phyloP scores from a whole-genome alignment of 345 rosid species.

The Rubroshorea leprosula region DNA sequence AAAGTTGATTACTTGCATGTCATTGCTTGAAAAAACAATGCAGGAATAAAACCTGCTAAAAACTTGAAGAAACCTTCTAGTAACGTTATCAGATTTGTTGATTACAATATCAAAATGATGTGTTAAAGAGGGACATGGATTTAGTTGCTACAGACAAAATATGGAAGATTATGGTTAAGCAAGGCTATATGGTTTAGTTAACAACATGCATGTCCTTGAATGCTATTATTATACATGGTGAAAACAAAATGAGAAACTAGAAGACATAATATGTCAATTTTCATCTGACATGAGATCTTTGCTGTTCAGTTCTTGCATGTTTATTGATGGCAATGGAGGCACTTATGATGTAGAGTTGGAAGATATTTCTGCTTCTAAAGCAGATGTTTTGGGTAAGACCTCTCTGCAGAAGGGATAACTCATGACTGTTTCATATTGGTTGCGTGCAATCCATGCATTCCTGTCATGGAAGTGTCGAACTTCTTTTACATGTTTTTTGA shows the following conservation, averaged over 20 bases:
- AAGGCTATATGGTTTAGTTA: no score
- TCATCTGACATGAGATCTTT: conserved; percentile 15
- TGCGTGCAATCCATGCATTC: background rate
- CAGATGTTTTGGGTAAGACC: conserved; percentile 60
- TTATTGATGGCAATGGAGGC: conserved; percentile 48
- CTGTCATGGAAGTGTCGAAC: background rate
- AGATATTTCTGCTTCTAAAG: conserved; percentile 44
- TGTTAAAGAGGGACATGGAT: conserved; percentile 6
- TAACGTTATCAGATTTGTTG: no score
- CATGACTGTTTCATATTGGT: background rate
- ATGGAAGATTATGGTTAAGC: no score
- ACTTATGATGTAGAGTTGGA: conserved; percentile 54
- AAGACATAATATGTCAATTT: background rate
- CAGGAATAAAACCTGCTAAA: no score
- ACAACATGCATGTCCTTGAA: no score
- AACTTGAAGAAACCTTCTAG: no score
- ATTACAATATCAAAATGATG: no score
- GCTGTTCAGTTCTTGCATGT: conserved; percentile 61
- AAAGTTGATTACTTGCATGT: background rate
- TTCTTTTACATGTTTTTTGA: background rate
- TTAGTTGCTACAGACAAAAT: background rate
- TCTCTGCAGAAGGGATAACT: background rate
- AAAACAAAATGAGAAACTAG: no score
- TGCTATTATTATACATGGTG: no score
- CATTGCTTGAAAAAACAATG: background rate